Evolutionary conservation across 176 grass and related monocot genomes (phyloP).

Genomic region (Lolium rigidum): DNA sequence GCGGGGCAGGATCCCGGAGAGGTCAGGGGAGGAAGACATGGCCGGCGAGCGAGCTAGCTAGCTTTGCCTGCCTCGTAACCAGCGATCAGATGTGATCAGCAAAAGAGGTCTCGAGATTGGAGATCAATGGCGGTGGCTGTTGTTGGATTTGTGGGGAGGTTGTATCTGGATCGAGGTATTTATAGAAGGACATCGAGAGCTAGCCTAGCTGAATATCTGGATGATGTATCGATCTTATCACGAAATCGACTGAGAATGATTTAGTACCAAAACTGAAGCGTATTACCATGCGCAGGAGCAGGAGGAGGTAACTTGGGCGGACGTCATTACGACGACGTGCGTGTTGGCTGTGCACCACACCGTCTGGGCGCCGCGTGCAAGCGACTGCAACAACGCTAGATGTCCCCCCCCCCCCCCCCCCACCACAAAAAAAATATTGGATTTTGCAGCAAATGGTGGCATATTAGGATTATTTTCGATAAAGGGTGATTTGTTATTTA

Average conservation of each 20-base stretch:
- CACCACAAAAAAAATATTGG: too few species aligned
- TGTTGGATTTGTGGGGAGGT: not conserved
- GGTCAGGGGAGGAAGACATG: too few species aligned
- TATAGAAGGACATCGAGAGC: slow-evolving; percentile 23
- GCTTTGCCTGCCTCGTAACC: too few species aligned
- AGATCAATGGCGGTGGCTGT: not conserved
- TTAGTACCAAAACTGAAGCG: not conserved
- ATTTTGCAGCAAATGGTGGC: too few species aligned
- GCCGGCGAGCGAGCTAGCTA: too few species aligned
- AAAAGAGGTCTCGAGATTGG: too few species aligned
- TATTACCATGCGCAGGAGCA: not conserved
- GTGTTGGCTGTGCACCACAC: not conserved
- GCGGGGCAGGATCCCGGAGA: too few species aligned
- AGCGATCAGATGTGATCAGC: too few species aligned
- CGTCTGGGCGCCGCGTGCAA: slow-evolving; percentile 51
- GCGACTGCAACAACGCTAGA: not conserved
- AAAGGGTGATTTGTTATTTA: too few species aligned
- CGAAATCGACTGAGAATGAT: not conserved
- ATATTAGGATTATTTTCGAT: too few species aligned
- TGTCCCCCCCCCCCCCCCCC: too few species aligned
- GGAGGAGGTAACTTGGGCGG: not conserved
- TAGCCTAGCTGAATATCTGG: slow-evolving; percentile 9
- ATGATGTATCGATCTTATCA: slow-evolving; percentile 33
- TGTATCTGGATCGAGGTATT: not conserved
- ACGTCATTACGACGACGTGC: not conserved